Evolutionary conservation across 2,329 filamentous ascomycete species (phyloP).

Genomic region (Parastagonospora nodorum): DNA sequence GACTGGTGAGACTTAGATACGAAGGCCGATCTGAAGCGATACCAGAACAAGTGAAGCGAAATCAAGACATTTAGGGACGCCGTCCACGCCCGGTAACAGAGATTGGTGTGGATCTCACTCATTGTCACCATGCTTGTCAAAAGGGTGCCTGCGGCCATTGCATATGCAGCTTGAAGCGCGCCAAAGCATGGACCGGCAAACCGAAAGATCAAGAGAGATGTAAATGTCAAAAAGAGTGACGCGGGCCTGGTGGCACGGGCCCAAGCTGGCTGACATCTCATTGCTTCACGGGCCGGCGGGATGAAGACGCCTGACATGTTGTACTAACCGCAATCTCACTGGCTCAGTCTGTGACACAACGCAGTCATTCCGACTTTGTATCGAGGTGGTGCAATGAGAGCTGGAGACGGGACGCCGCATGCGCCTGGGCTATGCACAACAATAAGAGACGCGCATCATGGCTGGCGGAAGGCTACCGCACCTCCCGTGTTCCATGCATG

Average conservation of each 20-base stretch:
- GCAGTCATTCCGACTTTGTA: constrained; percentile 27
- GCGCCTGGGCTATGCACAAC: constrained; percentile 10
- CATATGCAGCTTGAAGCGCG: constrained; percentile 33
- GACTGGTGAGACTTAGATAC: constrained; percentile 22
- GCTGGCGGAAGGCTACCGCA: constrained; percentile 9
- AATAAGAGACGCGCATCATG: constrained; percentile 20
- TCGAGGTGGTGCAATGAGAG: constrained; percentile 14
- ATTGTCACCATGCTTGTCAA: constrained; percentile 34
- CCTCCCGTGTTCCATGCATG: constrained; percentile 22
- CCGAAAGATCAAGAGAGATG: constrained; percentile 12
- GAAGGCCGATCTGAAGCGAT: constrained; percentile 21
- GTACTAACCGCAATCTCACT: constrained; percentile 15
- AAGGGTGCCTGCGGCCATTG: constrained; percentile 40
- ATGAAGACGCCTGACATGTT: constrained; percentile 18
- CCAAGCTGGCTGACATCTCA: constrained; percentile 10
- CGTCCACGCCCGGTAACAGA: constrained; percentile 19
- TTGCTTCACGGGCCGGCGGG: constrained; percentile 18
- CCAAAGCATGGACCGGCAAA: constrained; percentile 32
- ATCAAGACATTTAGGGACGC: constrained; percentile 38
- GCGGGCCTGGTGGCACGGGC: constrained; percentile 22
- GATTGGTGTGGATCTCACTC: constrained; percentile 29
- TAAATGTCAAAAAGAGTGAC: neutral
- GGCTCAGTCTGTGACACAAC: constrained; percentile 23
- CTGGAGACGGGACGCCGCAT: constrained; percentile 32
- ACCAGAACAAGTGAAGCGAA: constrained; percentile 39